Evolutionary conservation across 495 filamentous ascomycete genomes (phyloP).

Genomic region (Bacidia rubella): DNA sequence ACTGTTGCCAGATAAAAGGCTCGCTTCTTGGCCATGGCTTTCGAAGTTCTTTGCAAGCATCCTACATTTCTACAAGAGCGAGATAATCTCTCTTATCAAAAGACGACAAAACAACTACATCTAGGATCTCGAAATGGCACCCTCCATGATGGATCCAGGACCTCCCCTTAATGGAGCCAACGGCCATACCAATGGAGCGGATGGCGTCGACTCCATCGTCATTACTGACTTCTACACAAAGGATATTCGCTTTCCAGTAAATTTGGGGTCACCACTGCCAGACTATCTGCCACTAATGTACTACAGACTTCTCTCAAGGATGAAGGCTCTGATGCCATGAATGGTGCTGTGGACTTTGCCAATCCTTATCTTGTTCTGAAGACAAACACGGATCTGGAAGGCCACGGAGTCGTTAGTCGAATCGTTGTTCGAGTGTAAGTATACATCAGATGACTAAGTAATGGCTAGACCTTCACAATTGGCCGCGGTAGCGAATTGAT

Average conservation of each 20-base stretch:
- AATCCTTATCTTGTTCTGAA: conserved; percentile 84
- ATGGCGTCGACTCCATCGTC: background rate
- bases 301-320: conserved; percentile 76
- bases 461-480: conserved; percentile 75
- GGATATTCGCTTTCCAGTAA: background rate
- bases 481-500: conserved; percentile 93
- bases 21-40: background rate
- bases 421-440: background rate
- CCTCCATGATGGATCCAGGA: background rate
- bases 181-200: background rate
- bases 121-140: background rate
- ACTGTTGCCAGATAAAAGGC: background rate
- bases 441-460: conserved; percentile 26
- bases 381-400: conserved; percentile 57
- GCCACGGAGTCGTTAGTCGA: conserved; percentile 34
- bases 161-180: background rate
- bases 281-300: background rate
- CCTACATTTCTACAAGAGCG: background rate
- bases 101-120: background rate
- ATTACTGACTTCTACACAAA: background rate
- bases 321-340: conserved; percentile 95
- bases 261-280: background rate
- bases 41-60: background rate
- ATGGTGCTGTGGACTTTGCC: conserved; percentile 86
- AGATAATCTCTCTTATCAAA: background rate